Base-by-base conservation (phyloP, 1,139 yeast genomes). In the Hyphopichia pseudoburtonii region DNA sequence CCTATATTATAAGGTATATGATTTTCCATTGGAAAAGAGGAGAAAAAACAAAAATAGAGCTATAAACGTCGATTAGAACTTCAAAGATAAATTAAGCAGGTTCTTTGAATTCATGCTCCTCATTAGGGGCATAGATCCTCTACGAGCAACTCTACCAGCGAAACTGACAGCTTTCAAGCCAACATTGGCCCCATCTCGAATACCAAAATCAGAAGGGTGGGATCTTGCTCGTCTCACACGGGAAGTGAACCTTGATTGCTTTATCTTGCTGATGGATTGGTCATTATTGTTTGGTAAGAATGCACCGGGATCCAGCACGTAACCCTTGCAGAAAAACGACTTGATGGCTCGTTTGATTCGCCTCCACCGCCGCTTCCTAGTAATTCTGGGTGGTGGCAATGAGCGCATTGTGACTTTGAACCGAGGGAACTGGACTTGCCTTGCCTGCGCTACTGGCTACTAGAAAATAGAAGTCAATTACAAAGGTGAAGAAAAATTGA, bases 351-450 rank as follows among this genome's bases (percentile, higher is more conserved):
- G 47, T 39, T 56, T 59, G 37, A 70, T 50, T 26, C 73, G 45
- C 36, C 54, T 56, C 73, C 72, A 69, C 33, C 63, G 52, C 39
- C 76, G 45, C 28, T 60, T 54, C 15, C 64, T 46, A 2, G 74
- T 69, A 10, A 64, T 46, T 37, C 75, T 45, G 15, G 76, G 76
- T 2, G 73, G 73, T n/a, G 76, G 76, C 14, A 70, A 50, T 11
- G 73, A 65, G 42, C 73, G 52, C 73, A 67, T 67, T 15, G 21
- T n/a, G n/a, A n/a, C n/a, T n/a, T n/a, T n/a, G n/a, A n/a, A n/a
- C n/a, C n/a, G n/a, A n/a, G n/a, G n/a, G n/a, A n/a, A n/a, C n/a
- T n/a, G n/a, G n/a, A n/a, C n/a, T n/a, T n/a, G n/a, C n/a, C n/a
- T n/a, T n/a, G n/a, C n/a, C n/a, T n/a, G n/a, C n/a, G n/a, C n/a